Conservation (phyloP, 2,329 filamentous ascomycete species). For the Calonectria pseudoreteaudii region DNA sequence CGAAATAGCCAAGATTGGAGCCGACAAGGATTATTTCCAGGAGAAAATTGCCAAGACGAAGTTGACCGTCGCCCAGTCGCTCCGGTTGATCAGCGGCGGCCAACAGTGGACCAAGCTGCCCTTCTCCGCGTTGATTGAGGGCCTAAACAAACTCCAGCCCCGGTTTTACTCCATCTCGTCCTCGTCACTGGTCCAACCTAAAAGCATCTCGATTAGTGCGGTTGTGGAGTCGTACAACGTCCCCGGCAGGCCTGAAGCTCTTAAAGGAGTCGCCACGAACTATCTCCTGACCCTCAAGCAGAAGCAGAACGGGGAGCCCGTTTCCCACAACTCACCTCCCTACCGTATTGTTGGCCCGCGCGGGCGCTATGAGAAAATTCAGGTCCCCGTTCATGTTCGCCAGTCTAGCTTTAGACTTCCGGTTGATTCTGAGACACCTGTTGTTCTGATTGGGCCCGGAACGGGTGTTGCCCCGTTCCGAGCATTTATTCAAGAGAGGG, state of each 20-base stretch:
- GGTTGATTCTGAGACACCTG: constrained; percentile 89
- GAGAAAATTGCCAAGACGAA: constrained; percentile 83
- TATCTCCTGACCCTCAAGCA: constrained; percentile 22
- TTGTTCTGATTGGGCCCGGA: constrained; percentile 96
- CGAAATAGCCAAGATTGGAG: constrained; percentile 88
- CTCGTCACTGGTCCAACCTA: constrained; percentile 23
- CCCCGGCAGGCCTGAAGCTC: not conserved
- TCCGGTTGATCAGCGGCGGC: constrained; percentile 81
- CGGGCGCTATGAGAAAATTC: constrained; percentile 90
- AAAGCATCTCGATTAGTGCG: constrained; percentile 12
- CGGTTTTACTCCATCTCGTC: constrained; percentile 33
- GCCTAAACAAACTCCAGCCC: constrained; percentile 20
- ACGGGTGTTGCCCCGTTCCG: constrained; percentile 98
- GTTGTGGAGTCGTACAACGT: constrained; percentile 13
- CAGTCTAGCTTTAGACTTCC: constrained; percentile 99
- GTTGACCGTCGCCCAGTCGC: constrained; percentile 5
- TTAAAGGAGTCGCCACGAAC: constrained; percentile 20
- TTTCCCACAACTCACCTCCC: not conserved
- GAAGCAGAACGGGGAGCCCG: not conserved
- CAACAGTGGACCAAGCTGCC: constrained; percentile 80
- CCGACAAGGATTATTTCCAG: constrained; percentile 95
- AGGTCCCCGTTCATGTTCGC: constrained; percentile 93
- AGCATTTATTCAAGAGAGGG: constrained; percentile 93
- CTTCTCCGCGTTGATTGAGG: constrained; percentile 22
- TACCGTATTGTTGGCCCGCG: constrained; percentile 8